Conservation (phyloP, 495 filamentous ascomycete species). For the Neurospora pannonica region DNA sequence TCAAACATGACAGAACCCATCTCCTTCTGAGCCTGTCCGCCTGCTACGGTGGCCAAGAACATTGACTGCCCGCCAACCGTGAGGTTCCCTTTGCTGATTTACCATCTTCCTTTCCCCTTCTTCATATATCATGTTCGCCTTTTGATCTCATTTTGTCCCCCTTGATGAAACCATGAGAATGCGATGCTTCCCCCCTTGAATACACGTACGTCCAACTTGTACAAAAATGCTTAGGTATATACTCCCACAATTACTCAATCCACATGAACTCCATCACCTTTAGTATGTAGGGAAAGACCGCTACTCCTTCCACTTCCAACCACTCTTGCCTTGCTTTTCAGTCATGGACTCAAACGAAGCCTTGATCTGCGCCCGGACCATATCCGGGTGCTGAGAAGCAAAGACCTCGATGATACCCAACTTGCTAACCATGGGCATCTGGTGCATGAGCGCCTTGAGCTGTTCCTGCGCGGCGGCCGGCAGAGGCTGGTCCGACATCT, state of each 20-base stretch:
- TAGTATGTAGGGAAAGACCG: background rate
- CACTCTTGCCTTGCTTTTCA: slow-evolving; percentile 10
- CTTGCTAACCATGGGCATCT: slow-evolving; percentile 19
- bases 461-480: slow-evolving; percentile 12
- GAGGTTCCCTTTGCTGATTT: background rate
- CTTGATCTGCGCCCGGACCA: slow-evolving; percentile 15
- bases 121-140: background rate
- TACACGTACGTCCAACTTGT: background rate
- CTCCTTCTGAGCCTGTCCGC: background rate
- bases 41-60: background rate
- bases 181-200: background rate
- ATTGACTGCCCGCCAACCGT: background rate
- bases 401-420: slow-evolving; percentile 22
- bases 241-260: background rate
- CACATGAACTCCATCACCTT: background rate
- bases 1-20: background rate
- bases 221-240: background rate
- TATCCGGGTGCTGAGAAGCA: slow-evolving; percentile 8
- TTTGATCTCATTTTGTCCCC: background rate
- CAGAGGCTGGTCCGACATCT: slow-evolving; percentile 14
- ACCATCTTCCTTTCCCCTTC: background rate
- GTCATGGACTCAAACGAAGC: slow-evolving; percentile 17
- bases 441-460: slow-evolving; percentile 15
- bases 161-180: background rate
- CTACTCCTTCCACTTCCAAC: slow-evolving; percentile 19